phyloP scores from a whole-genome alignment of 1,284 basidiomycete genomes.

The Papiliotrema flavescens region DNA sequence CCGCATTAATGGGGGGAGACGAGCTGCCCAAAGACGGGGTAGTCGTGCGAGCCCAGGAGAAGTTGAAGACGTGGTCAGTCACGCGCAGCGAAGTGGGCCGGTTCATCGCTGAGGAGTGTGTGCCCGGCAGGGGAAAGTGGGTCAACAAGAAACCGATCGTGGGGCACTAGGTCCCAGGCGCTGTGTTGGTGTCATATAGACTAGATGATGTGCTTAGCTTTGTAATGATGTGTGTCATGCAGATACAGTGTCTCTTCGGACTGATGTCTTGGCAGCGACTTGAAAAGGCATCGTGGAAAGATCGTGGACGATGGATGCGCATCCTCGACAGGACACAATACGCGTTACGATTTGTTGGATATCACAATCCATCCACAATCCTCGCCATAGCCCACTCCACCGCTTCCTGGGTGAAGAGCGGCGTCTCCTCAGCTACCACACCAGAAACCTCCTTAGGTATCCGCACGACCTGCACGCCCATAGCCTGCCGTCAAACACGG shows the following conservation, averaged over 20 bases:
- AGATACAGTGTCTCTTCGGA: too few species aligned
- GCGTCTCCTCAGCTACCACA: slow-evolving; percentile 13
- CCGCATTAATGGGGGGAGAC: slow-evolving; percentile 15
- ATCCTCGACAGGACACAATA: too few species aligned
- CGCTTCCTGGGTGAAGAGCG: slow-evolving; percentile 34
- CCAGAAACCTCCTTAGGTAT: slow-evolving; percentile 28
- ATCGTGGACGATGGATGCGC: too few species aligned
- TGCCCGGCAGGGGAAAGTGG: slow-evolving; percentile 17
- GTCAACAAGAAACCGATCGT: slow-evolving; percentile 24
- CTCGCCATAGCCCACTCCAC: slow-evolving; percentile 43
- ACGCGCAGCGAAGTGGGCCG: slow-evolving; percentile 19
- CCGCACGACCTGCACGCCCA: slow-evolving; percentile 34
- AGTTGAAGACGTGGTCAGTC: slow-evolving; percentile 13
- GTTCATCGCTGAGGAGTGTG: slow-evolving; percentile 21
- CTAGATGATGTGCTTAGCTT: too few species aligned
- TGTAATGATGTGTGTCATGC: too few species aligned
- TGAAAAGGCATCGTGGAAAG: too few species aligned
- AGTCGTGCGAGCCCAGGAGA: slow-evolving; percentile 9
- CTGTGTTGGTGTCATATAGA: too few species aligned
- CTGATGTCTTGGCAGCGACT: too few species aligned
- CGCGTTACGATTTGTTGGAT: too few species aligned
- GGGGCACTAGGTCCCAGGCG: slow-evolving; percentile 15
- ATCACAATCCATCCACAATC: background rate
- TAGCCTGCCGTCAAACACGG: slow-evolving; percentile 17
- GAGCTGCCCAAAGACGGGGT: slow-evolving; percentile 3